Evolutionary conservation across 164 flowering plant species (phyloP).

Genomic region (Vitis labrusca): DNA sequence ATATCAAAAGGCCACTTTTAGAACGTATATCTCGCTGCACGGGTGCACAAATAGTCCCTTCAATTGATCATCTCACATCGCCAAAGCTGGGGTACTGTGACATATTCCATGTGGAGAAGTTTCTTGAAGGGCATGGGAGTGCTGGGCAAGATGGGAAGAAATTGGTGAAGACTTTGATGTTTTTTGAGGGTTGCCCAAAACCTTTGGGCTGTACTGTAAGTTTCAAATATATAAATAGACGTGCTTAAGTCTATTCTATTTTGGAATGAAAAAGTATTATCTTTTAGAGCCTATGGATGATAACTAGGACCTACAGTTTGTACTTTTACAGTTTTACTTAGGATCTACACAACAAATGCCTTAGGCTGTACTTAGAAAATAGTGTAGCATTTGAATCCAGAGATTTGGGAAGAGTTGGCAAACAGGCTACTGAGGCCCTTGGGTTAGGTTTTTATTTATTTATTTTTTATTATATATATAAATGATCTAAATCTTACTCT

Average conservation of each 20-base stretch:
- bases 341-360: too few relatives aligned
- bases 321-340: too few relatives aligned
- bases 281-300: too few relatives aligned
- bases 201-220: slow-evolving; percentile 94
- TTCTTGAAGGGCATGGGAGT: slow-evolving; percentile 75
- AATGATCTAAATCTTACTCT: too few relatives aligned
- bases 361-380: background rate
- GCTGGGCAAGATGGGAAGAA: slow-evolving; percentile 86
- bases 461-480: too few relatives aligned
- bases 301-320: too few relatives aligned
- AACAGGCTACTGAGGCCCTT: background rate
- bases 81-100: slow-evolving; percentile 85
- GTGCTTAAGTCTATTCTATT: too few relatives aligned
- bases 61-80: slow-evolving; percentile 84
- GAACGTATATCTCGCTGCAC: slow-evolving; percentile 97
- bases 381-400: background rate
- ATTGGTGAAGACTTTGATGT: slow-evolving; percentile 82
- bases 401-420: background rate
- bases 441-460: too few relatives aligned
- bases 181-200: slow-evolving; percentile 93
- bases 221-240: slow-evolving; percentile 2
- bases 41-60: slow-evolving; percentile 86
- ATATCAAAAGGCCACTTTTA: slow-evolving; percentile 83
- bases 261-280: too few relatives aligned
- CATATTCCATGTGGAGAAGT: slow-evolving; percentile 71